Base-by-base conservation (phyloP, 2,329 filamentous ascomycete species). In the Aspergillus caelatus region DNA sequence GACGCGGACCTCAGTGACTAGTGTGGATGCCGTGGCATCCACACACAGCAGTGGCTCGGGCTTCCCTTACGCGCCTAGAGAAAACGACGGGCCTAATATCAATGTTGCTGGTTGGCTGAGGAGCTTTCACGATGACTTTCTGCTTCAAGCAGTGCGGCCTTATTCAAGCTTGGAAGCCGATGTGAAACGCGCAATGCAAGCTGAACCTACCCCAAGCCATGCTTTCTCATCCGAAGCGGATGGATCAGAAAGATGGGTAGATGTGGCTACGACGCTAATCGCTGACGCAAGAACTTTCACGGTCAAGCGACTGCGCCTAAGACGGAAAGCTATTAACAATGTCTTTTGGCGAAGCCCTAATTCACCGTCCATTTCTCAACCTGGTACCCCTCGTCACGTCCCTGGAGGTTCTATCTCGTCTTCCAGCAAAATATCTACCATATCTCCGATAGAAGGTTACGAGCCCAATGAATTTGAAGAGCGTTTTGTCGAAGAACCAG, bases 51-150 rank as follows among this genome's bases (percentile, higher is more conserved):
- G 77, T 67, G 70, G 71, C 19, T 78, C 74, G 58, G 79, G 74
- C 56, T 76, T 74, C 43, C 74, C 73, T 58, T 67, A 68, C 59
- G 64, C 65, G 9, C 63, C 69, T 43, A 76, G 69, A 64, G 76
- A 79, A n/a, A 72, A 72, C 32, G 78, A 82, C 41, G 81, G 83
- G 21, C 80, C 82, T n/a, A 80, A 80, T 26, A 76, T 82, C 60
- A 86, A 86, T 65, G 85, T 87, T 19, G 85, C 84, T 62, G 86
- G 86, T 4, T 88, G 84, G 82, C 71, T 88, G 26, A 83, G 82
- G 62, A 77, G 76, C 11, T 87, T 85, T 65, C 86, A 88, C 69
- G 82, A 86, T 62, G 86, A 88, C 70, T 88, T 88, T 67, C 78
- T 82, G 11, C 79, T 88, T 2, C 86, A 88, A 73, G 86, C 84